A percentile compares a stretch with the other conserved stretches of the same genome.
These are phyloP conservation scores for Wallacemonas sp. DNA, from an alignment of 208 protist genomes.

Conservation along the genomic window DNA sequence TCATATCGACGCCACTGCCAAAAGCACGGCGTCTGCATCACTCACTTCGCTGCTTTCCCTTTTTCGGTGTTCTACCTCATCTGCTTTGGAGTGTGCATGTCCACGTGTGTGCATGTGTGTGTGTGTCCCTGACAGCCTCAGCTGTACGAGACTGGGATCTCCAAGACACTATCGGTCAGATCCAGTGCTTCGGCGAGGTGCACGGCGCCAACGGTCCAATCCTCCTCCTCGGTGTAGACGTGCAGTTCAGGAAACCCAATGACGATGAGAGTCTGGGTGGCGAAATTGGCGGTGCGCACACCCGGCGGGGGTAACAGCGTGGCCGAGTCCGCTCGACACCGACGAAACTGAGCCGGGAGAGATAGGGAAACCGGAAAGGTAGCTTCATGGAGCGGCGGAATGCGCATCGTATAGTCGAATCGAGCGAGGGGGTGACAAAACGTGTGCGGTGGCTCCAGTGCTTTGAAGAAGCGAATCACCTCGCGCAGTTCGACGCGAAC, in stretches of 20 bases:
- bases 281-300: constrained; percentile 54
- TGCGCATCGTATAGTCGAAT: constrained; percentile 49
- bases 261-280: constrained; percentile 36
- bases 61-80: too few species aligned
- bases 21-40: too few species aligned
- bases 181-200: constrained; percentile 57
- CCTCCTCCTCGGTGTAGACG: constrained; percentile 60
- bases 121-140: too few species aligned
- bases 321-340: constrained; percentile 34
- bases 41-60: too few species aligned
- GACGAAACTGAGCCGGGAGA: constrained; percentile 46
- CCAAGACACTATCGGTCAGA: constrained; percentile 48
- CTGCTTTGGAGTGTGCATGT: too few species aligned
- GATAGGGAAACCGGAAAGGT: constrained; percentile 38
- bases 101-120: background rate
- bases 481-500: constrained; percentile 58
- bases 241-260: constrained; percentile 50
- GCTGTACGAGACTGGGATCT: constrained; percentile 54
- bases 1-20: too few species aligned
- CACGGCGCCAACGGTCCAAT: constrained; percentile 40
- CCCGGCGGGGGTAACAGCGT: constrained; percentile 51
- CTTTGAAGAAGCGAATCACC: constrained; percentile 56
- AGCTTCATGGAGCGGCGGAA: constrained; percentile 39
- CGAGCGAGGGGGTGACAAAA: constrained; percentile 40
- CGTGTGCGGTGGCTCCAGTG: constrained; percentile 40